Conservation (phyloP, 768 basidiomycete genomes). For the Mycena latifolia region DNA sequence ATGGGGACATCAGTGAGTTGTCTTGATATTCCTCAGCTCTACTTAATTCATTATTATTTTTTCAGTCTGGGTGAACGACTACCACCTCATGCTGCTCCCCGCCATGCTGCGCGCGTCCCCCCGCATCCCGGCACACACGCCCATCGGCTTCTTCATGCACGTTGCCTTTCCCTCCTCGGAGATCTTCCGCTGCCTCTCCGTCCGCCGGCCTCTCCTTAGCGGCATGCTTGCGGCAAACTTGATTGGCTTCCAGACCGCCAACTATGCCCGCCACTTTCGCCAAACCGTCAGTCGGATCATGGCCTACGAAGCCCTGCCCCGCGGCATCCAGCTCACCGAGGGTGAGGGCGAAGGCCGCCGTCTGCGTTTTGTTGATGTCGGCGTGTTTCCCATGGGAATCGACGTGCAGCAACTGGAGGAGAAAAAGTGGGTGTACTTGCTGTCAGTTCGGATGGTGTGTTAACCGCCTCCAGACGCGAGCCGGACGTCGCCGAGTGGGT, state of each 20-base stretch:
- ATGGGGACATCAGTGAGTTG: slow-evolving; percentile 85
- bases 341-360: slow-evolving; percentile 47
- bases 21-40: slow-evolving; percentile 8
- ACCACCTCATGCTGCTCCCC: slow-evolving; percentile 95
- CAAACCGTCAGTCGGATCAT: slow-evolving; percentile 88
- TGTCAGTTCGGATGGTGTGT: neutral
- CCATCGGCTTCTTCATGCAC: slow-evolving; percentile 96
- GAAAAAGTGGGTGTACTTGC: slow-evolving; percentile 63
- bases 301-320: slow-evolving; percentile 84
- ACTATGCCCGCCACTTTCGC: slow-evolving; percentile 86
- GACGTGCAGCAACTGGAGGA: slow-evolving; percentile 77
- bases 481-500: slow-evolving; percentile 90
- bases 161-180: slow-evolving; percentile 97
- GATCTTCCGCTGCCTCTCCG: slow-evolving; percentile 92
- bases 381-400: slow-evolving; percentile 92
- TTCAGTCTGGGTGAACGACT: slow-evolving; percentile 90
- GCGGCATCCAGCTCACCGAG: slow-evolving; percentile 77
- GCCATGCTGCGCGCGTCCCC: slow-evolving; percentile 79
- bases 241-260: slow-evolving; percentile 92
- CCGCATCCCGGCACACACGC: slow-evolving; percentile 66
- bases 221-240: slow-evolving; percentile 95
- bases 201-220: slow-evolving; percentile 80
- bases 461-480: slow-evolving; percentile 61
- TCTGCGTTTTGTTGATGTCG: slow-evolving; percentile 84
- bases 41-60: slow-evolving; percentile 1